Evolutionary conservation across 768 basidiomycete genomes (phyloP).

Genomic region (Tricholoma hemisulphureum): DNA sequence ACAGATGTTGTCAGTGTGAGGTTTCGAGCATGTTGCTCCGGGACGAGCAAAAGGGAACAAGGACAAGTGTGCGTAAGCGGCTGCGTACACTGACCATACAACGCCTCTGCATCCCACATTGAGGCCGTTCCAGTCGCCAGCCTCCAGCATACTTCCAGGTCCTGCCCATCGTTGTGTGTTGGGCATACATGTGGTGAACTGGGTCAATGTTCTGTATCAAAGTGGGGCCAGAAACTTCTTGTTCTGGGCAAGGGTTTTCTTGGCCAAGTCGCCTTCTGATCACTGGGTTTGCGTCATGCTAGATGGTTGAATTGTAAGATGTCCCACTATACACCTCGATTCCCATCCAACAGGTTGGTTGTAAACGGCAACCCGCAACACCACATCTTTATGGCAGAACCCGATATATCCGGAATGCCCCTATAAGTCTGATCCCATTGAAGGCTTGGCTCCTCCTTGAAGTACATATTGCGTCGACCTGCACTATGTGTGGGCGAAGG

Average conservation of each 20-base stretch:
- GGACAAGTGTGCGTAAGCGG: no score
- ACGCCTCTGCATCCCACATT: constrained; percentile 56
- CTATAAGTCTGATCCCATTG: constrained; percentile 53
- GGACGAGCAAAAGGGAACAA: no score
- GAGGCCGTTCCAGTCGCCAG: constrained; percentile 57
- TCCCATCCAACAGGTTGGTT: constrained; percentile 54
- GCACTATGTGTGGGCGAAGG: no score
- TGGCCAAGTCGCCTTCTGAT: not conserved
- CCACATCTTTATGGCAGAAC: constrained; percentile 55
- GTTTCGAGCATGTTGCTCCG: no score
- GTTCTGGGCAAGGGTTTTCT: constrained; percentile 54
- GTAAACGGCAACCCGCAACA: constrained; percentile 50
- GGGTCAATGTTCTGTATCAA: constrained; percentile 54
- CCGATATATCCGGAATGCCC: constrained; percentile 46
- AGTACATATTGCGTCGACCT: constrained; percentile 62
- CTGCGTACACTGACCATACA: no score
- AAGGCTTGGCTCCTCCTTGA: constrained; percentile 47
- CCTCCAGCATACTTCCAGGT: constrained; percentile 51
- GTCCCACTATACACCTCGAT: constrained; percentile 44
- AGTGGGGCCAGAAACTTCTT: constrained; percentile 65
- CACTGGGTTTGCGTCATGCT: not conserved
- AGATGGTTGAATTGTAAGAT: constrained; percentile 59
- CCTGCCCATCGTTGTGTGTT: no score
- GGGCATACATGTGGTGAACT: no score
- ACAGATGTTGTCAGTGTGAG: constrained; percentile 48